These are phyloP conservation scores for Lachancea lanzarotensis DNA, from an alignment of 805 yeast genomes.

Conservation along the genomic window DNA sequence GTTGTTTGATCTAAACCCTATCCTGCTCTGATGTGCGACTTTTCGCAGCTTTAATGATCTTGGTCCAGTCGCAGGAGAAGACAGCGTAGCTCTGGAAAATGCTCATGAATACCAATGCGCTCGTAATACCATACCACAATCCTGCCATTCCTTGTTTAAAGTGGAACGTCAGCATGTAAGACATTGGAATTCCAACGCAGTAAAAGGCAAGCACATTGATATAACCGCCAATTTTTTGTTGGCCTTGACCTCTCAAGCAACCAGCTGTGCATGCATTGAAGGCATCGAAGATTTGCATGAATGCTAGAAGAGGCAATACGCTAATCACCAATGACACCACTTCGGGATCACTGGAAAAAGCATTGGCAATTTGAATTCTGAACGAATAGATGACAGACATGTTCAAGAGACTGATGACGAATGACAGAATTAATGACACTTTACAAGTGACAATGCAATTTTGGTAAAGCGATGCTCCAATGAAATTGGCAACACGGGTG, in stretches of 20 bases:
- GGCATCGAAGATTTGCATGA: constrained; percentile 66
- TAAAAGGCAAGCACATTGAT: constrained; percentile 34
- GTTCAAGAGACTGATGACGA: constrained; percentile 39
- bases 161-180: constrained; percentile 47
- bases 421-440: constrained; percentile 39
- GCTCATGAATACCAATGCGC: constrained; percentile 31
- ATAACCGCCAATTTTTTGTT: constrained; percentile 35
- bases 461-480: constrained; percentile 52
- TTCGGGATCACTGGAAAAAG: constrained; percentile 55
- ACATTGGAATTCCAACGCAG: constrained; percentile 55
- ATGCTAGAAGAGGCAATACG: constrained; percentile 56
- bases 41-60: constrained; percentile 26
- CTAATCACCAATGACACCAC: constrained; percentile 46
- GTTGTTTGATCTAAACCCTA: constrained; percentile 2
- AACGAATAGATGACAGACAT: constrained; percentile 41
- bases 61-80: constrained; percentile 30
- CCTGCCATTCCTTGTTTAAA: constrained; percentile 49
- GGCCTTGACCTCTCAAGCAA: constrained; percentile 72
- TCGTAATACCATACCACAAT: constrained; percentile 50
- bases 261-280: constrained; percentile 70
- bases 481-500: constrained; percentile 68
- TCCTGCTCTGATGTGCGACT: constrained; percentile 22
- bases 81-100: constrained; percentile 31
- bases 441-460: constrained; percentile 42
- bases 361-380: constrained; percentile 38